Conservation (phyloP, 306 rosid genomes). For the Morella rubra region DNA sequence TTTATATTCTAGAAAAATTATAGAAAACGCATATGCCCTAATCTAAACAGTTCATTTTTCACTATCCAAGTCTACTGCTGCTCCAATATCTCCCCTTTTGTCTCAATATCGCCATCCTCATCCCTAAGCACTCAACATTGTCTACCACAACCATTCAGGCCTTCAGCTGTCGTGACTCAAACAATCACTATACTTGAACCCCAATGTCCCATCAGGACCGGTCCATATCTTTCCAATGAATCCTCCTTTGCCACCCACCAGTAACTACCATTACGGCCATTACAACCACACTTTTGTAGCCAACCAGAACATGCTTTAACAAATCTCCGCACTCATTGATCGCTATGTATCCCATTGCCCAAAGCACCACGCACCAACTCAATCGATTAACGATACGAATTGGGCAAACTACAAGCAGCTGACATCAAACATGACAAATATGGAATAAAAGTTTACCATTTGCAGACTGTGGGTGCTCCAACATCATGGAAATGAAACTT, state of each 20-base stretch:
- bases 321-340: slow-evolving; percentile 19
- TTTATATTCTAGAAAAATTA: too few relatives aligned
- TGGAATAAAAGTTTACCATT: not conserved
- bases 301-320: not conserved
- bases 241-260: slow-evolving; percentile 12
- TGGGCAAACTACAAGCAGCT: not conserved
- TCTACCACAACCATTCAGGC: slow-evolving; percentile 2
- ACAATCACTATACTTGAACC: slow-evolving; percentile 14
- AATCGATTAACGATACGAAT: not conserved
- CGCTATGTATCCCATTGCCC: too few relatives aligned
- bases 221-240: slow-evolving; percentile 11
- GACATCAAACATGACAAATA: not conserved
- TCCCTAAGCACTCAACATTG: slow-evolving; percentile 10
- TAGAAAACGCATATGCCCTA: too few relatives aligned
- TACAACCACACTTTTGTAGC: not conserved
- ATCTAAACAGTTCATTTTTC: too few relatives aligned
- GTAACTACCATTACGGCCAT: not conserved
- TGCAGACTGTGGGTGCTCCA: too few relatives aligned
- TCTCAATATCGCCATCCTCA: not conserved
- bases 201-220: not conserved
- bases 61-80: too few relatives aligned
- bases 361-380: not conserved
- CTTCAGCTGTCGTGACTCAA: not conserved
- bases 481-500: too few relatives aligned
- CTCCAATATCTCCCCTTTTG: not conserved